Evolutionary conservation across 257 asterid species (phyloP), one percentile per base, ranked within the genome.

Genomic region (Osmanthus fragrans): DNA sequence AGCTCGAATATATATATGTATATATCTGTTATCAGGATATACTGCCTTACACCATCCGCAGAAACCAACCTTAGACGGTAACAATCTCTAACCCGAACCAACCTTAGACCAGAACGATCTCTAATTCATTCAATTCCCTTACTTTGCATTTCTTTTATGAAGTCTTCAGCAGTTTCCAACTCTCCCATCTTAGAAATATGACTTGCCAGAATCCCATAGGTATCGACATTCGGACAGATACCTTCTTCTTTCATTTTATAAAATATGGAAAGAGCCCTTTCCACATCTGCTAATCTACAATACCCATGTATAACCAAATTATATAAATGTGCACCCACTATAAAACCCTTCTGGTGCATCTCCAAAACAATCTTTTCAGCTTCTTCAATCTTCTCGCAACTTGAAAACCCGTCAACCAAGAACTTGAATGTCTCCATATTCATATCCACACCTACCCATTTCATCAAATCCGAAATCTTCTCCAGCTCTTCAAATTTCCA

Each of bases 401-500:
- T 86, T 4, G 82, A 86, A 78, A 81, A 83, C n/a, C 87, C 89
- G 70, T 81, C 85, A 67, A 86, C 73, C 76, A 79, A 72, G 47
- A 81, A 77, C 34, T 75, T 79, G 36, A 47, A 86, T 7, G 89
- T 83, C 70, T 79, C 84, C 29, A 71, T 80, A 49, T 54, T 80
- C 36, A 83, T 83, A 10, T 83, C 84, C 65, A 83, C 82, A 0
- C 72, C 84, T 79, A 70, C 82, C 68, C 72, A 40, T 36, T 70
- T 76, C 86, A 81, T 86, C 32, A 86, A 73, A 74, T 40, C 67
- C 56, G 81, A 76, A 13, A 75, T 36, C 72, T 34, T 74, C 56
- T 79, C 34, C 81, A 86, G 36, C 63, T 86, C 89, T 5, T 81
- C 82, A 27, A 86, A 86, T 69, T 81, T 65, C 87, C 89, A 86